Evolutionary conservation across 352 stramenopile species (phyloP), one percentile per base, ranked within the genome.

Genomic region (Globisporangium megalacanthum): DNA sequence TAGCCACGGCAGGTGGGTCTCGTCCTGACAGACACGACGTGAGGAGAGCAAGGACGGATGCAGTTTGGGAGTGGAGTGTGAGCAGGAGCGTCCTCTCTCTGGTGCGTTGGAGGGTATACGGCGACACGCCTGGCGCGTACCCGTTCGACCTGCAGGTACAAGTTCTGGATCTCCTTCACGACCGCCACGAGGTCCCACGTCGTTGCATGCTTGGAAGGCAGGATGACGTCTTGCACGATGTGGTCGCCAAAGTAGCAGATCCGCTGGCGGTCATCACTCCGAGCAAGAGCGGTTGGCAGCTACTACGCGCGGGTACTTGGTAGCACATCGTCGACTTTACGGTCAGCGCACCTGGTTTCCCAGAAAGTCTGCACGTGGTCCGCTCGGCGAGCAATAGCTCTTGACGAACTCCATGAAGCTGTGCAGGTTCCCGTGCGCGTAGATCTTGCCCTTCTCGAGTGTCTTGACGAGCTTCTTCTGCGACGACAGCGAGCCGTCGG

Each of bases 221-320:
- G 54, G 13, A 75, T 51, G 19, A 79, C 62, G 50, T 85, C 72
- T 25, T 82, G 72, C 56, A 80, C 44, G 8, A 81, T 47, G 48
- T 85, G 75, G 54, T 85, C 70, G 4, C 75, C 72, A 56, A 85
- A 77, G 57, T 80, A 85, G 63, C 73, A 81, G 36, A 85, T 69
- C 6, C 66, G 56, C 72, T 80, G 46, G 3, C 5, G 0, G 52
- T 58, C 4, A 44, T 48, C 42, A 22, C 15, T 53, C 36, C 36
- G 36, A 8, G 36, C 36, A 8, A 42, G 36, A 42, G 36, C 36
- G 19, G 31, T 42, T 19, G 9, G 45, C 9, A 19, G n/a, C 33
- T n/a, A n/a, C n/a, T n/a, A n/a, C n/a, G n/a, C n/a, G n/a, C n/a
- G n/a, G n/a, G n/a, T n/a, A n/a, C n/a, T n/a, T n/a, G n/a, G n/a